Conservation (phyloP, 345 rosid genomes). For the Eucalyptus erythrocorys region DNA sequence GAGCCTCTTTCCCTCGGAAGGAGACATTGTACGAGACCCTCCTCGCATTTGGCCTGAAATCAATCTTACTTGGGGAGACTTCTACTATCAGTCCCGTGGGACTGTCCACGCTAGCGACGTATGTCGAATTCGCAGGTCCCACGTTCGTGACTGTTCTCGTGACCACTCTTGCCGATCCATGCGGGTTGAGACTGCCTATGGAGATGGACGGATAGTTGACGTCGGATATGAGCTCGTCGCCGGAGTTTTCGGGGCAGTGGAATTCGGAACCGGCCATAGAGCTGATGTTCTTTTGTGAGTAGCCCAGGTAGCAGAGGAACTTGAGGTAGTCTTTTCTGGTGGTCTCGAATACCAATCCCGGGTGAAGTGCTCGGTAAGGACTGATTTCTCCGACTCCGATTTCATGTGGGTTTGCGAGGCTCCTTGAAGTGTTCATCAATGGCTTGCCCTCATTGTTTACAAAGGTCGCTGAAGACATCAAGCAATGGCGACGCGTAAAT, state of each 20-base stretch:
- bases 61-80: conserved; percentile 34
- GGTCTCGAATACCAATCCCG: conserved; percentile 69
- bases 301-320: conserved; percentile 54
- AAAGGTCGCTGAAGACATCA: conserved; percentile 26
- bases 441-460: conserved; percentile 35
- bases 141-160: conserved; percentile 51
- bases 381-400: conserved; percentile 61
- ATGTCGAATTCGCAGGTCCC: conserved; percentile 39
- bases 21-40: conserved; percentile 25
- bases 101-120: conserved; percentile 22
- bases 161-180: neutral
- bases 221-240: conserved; percentile 29
- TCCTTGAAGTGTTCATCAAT: conserved; percentile 28
- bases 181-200: conserved; percentile 27
- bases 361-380: conserved; percentile 50
- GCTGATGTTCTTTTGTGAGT: conserved; percentile 35
- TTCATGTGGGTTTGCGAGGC: conserved; percentile 44
- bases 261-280: conserved; percentile 31
- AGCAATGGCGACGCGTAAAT: neutral
- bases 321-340: conserved; percentile 30
- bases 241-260: conserved; percentile 27
- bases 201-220: conserved; percentile 78
- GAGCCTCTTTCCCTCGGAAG: conserved; percentile 36
- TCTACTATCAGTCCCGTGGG: conserved; percentile 46
- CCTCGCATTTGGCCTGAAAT: conserved; percentile 8